These are phyloP conservation scores for Aspergillus ellipticus DNA, from an alignment of 495 filamentous ascomycete genomes.

Conservation along the genomic window DNA sequence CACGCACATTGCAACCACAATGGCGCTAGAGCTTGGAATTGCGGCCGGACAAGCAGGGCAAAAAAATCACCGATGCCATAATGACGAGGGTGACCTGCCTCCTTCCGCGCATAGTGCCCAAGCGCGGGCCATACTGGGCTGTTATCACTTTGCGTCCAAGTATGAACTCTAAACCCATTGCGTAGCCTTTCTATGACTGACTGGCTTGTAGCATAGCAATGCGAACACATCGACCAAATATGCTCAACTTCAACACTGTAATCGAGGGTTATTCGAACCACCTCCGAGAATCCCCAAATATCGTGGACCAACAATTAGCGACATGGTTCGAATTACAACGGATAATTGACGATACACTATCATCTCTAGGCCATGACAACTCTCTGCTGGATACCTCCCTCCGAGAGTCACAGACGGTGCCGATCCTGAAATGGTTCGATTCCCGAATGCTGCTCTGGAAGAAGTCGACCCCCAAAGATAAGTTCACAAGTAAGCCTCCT, in stretches of 20 bases:
- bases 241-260: not conserved
- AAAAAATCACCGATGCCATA: not conserved
- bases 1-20: not conserved
- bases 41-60: not conserved
- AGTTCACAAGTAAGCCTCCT: not conserved
- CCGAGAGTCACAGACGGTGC: not conserved
- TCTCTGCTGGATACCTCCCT: not conserved
- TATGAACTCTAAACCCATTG: not conserved
- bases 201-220: not conserved
- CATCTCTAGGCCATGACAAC: not conserved
- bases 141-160: not conserved
- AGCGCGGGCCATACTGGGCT: not conserved
- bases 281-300: not conserved
- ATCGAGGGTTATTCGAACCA: not conserved
- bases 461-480: not conserved
- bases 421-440: constrained; percentile 3
- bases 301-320: not conserved
- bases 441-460: not conserved
- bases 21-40: not conserved
- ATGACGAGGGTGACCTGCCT: not conserved
- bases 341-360: not conserved
- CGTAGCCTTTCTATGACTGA: not conserved
- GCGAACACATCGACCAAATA: constrained; percentile 1
- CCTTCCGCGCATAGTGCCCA: not conserved
- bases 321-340: constrained; percentile 1